phyloP scores from a whole-genome alignment of 139 green algal species.

The Coelastrella sp. region DNA sequence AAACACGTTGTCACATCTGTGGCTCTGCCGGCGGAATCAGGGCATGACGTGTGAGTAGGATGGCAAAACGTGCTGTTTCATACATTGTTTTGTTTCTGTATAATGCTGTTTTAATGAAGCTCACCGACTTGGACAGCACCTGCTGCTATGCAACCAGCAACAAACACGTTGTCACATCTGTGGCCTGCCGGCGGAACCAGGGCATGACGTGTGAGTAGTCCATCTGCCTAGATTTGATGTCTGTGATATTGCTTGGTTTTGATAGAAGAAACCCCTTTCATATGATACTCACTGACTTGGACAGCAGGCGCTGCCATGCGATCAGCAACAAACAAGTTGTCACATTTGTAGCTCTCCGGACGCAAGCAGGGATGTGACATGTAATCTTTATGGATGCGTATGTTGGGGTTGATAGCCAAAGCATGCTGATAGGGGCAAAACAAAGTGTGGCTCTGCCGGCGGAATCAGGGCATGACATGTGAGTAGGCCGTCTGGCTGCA shows the following conservation, averaged over 20 bases:
- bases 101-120: slow-evolving; percentile 49
- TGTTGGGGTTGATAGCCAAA: too few relatives aligned
- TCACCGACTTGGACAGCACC: slow-evolving; percentile 54
- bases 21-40: too few relatives aligned
- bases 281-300: too few relatives aligned
- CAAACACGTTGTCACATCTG: slow-evolving; percentile 27
- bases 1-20: slow-evolving; percentile 18
- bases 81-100: background rate
- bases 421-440: too few relatives aligned
- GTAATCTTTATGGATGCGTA: background rate
- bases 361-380: too few relatives aligned
- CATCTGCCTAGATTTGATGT: background rate
- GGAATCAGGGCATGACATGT: background rate
- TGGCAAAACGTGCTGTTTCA: background rate
- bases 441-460: slow-evolving; percentile 45
- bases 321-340: too few relatives aligned
- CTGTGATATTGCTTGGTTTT: slow-evolving; percentile 25
- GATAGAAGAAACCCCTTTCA: slow-evolving; percentile 11
- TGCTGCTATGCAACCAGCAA: slow-evolving; percentile 51
- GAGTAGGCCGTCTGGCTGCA: background rate
- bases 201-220: background rate
- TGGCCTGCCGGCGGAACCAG: slow-evolving; percentile 49
- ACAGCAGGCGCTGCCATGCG: too few relatives aligned
- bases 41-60: background rate
- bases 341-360: too few relatives aligned